Evolutionary conservation across 305 asterid genomes (phyloP).

Genomic region (Salvia sclarea): DNA sequence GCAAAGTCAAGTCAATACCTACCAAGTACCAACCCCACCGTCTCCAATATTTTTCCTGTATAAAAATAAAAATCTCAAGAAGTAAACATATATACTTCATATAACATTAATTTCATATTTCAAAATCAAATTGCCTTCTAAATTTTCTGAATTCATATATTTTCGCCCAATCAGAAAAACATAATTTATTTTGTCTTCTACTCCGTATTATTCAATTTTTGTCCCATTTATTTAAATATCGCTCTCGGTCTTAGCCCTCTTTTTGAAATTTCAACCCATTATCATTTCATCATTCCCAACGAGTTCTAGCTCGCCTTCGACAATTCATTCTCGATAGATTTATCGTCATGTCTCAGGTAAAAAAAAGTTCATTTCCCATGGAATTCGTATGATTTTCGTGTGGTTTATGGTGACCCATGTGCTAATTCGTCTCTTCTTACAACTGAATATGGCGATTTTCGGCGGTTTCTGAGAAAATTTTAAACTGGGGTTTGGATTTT

Average conservation of each 20-base stretch:
- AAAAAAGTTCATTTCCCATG: not conserved
- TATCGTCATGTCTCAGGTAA: constrained; percentile 44
- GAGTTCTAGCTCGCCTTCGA: constrained; percentile 12
- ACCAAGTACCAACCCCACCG: too few relatives aligned
- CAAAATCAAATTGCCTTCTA: constrained; percentile 11
- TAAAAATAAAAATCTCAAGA: not conserved
- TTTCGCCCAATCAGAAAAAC: too few relatives aligned
- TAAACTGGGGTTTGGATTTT: constrained; percentile 4
- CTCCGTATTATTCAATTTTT: constrained; percentile 7
- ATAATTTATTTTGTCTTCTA: too few relatives aligned
- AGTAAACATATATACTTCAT: not conserved
- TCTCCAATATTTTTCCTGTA: not conserved
- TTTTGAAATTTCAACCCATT: constrained; percentile 27
- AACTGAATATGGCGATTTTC: constrained; percentile 9
- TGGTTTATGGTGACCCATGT: constrained; percentile 9
- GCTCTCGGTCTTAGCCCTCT: constrained; percentile 18
- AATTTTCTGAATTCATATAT: not conserved
- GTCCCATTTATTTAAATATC: constrained; percentile 26
- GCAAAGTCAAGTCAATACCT: too few relatives aligned
- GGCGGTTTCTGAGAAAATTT: not conserved
- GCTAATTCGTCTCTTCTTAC: constrained; percentile 8
- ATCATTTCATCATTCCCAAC: constrained; percentile 27
- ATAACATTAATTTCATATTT: not conserved
- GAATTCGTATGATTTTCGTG: constrained; percentile 6
- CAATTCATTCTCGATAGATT: not conserved